These are phyloP conservation scores for Phoma sp. DNA, from an alignment of 2,329 filamentous ascomycete species.

Conservation along the genomic window DNA sequence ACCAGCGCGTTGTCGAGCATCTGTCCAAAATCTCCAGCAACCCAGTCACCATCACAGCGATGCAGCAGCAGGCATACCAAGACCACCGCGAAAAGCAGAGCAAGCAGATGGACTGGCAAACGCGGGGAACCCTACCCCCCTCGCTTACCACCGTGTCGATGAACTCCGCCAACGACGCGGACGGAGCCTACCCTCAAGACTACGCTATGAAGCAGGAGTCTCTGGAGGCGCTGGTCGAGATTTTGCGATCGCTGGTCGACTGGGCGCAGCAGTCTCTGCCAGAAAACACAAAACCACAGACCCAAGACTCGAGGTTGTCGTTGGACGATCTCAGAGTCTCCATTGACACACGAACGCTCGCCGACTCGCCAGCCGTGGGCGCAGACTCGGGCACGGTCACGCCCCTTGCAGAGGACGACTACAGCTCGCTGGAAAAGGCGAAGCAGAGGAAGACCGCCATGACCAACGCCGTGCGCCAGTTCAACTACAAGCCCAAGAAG, in stretches of 20 bases:
- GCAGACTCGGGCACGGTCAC: conserved; percentile 52
- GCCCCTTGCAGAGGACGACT: conserved; percentile 77
- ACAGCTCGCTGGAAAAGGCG: conserved; percentile 89
- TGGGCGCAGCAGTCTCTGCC: conserved; percentile 79
- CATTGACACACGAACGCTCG: conserved; percentile 71
- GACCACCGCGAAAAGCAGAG: conserved; percentile 72
- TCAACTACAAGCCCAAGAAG: conserved; percentile 97
- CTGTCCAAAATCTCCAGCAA: conserved; percentile 84
- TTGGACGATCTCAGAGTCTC: conserved; percentile 72
- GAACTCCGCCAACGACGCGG: conserved; percentile 59
- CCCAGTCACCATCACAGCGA: conserved; percentile 74
- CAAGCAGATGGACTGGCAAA: conserved; percentile 79
- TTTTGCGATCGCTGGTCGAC: conserved; percentile 85
- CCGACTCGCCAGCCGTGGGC: conserved; percentile 67
- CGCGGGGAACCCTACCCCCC: conserved; percentile 83
- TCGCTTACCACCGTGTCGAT: conserved; percentile 83
- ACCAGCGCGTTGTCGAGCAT: conserved; percentile 92
- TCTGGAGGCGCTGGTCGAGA: conserved; percentile 86
- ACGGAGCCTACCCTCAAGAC: conserved; percentile 80
- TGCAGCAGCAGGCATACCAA: conserved; percentile 85
- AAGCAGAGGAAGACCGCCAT: conserved; percentile 94
- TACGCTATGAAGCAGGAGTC: conserved; percentile 91
- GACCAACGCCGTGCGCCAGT: conserved; percentile 84
- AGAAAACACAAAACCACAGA: conserved; percentile 52
- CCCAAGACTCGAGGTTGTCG: conserved; percentile 57